Conservation (phyloP, 495 filamentous ascomycete genomes). For the Neurospora sp. region DNA sequence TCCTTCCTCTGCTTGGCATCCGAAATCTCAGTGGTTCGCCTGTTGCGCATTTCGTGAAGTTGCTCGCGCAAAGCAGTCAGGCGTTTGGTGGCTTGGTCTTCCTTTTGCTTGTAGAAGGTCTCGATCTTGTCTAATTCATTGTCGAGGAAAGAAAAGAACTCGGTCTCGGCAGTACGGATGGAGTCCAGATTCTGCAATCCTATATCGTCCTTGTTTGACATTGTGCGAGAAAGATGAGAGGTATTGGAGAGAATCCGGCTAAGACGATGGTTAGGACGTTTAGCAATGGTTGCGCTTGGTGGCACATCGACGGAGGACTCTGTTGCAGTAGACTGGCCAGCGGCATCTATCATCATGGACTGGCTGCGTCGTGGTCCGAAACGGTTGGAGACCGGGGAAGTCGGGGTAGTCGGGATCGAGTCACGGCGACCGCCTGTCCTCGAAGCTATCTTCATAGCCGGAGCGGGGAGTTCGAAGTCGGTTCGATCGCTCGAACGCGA, state of each 20-base stretch:
- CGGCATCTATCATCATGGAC: slow-evolving; percentile 10
- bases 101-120: slow-evolving; percentile 71
- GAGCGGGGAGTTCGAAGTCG: slow-evolving; percentile 58
- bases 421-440: slow-evolving; percentile 14
- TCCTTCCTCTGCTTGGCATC: slow-evolving; percentile 26
- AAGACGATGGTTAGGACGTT: slow-evolving; percentile 15
- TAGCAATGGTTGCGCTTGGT: background rate
- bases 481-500: slow-evolving; percentile 35
- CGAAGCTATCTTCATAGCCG: slow-evolving; percentile 54
- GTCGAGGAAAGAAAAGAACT: slow-evolving; percentile 75
- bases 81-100: slow-evolving; percentile 64
- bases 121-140: slow-evolving; percentile 77
- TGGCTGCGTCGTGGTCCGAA: slow-evolving; percentile 13
- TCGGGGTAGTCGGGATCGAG: background rate
- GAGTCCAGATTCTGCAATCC: slow-evolving; percentile 34
- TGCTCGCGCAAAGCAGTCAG: slow-evolving; percentile 64
- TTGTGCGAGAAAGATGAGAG: slow-evolving; percentile 9
- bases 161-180: slow-evolving; percentile 49
- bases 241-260: slow-evolving; percentile 19
- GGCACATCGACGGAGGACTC: slow-evolving; percentile 7
- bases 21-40: slow-evolving; percentile 60
- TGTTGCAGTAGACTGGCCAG: slow-evolving; percentile 2
- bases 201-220: slow-evolving; percentile 13
- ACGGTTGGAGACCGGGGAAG: slow-evolving; percentile 7
- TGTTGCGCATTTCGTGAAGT: slow-evolving; percentile 78